A percentile compares a stretch with the other conserved stretches of the same genome.
Conservation (phyloP, 805 yeast species). For the Soucietia sequanensis region DNA sequence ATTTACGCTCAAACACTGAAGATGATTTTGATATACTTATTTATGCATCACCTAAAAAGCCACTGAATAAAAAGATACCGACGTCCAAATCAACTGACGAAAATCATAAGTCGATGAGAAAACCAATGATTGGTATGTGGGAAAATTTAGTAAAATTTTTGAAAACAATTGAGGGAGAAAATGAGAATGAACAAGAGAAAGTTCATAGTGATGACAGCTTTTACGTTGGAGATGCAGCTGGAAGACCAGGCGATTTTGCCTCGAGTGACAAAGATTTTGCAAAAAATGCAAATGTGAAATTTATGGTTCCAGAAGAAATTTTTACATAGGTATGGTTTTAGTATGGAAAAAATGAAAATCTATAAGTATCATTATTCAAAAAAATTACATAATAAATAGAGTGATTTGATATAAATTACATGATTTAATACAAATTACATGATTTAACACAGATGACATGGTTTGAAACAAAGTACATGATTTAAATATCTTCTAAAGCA, state of each 20-base stretch:
- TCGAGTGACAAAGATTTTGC: conserved; percentile 80
- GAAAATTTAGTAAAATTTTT: conserved; percentile 45
- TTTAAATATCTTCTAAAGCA: conserved; percentile 16
- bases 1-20: conserved; percentile 18
- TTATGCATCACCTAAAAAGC: conserved; percentile 64
- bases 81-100: conserved; percentile 22
- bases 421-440: background rate
- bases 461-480: background rate
- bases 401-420: no score
- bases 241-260: conserved; percentile 73
- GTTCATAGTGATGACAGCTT: conserved; percentile 48
- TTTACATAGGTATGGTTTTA: no score
- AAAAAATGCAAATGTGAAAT: conserved; percentile 46
- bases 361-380: no score
- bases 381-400: no score
- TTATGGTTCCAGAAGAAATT: conserved; percentile 70
- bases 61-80: conserved; percentile 26
- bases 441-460: background rate
- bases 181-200: conserved; percentile 11
- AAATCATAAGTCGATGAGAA: conserved; percentile 49
- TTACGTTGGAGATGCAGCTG: conserved; percentile 98
- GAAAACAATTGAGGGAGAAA: conserved; percentile 3
- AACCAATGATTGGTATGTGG: conserved; percentile 84
- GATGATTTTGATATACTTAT: conserved; percentile 35
- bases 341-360: background rate